Evolutionary conservation across 1,284 basidiomycete genomes (phyloP).

Genomic region (Heliocybe sulcata): DNA sequence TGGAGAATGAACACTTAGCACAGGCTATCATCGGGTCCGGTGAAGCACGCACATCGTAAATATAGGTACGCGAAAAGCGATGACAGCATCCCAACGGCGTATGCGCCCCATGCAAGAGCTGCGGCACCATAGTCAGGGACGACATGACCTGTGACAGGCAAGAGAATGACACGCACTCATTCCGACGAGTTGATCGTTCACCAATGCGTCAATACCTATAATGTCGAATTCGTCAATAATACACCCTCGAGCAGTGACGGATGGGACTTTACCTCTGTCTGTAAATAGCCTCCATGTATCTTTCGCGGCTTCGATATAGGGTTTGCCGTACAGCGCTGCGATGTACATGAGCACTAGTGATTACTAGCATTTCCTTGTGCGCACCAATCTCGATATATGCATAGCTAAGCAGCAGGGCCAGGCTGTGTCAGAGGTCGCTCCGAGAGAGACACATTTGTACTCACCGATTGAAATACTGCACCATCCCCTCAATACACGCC

Average conservation of each 20-base stretch:
- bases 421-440: neutral
- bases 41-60: slow-evolving; percentile 50
- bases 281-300: slow-evolving; percentile 87
- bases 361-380: slow-evolving; percentile 7
- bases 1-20: slow-evolving; percentile 19
- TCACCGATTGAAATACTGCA: slow-evolving; percentile 80
- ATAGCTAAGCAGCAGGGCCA: slow-evolving; percentile 35
- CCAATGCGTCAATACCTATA: slow-evolving; percentile 68
- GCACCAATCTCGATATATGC: slow-evolving; percentile 78
- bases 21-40: slow-evolving; percentile 3
- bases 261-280: slow-evolving; percentile 51
- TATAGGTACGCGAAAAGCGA: slow-evolving; percentile 82
- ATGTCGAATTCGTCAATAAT: neutral
- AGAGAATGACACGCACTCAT: slow-evolving; percentile 45
- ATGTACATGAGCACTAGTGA: neutral
- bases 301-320: slow-evolving; percentile 82
- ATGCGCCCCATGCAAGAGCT: slow-evolving; percentile 73
- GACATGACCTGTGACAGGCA: neutral
- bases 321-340: slow-evolving; percentile 79
- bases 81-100: slow-evolving; percentile 70
- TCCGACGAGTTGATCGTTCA: slow-evolving; percentile 82
- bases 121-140: slow-evolving; percentile 4
- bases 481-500: slow-evolving; percentile 60
- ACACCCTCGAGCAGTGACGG: neutral
- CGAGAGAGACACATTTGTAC: slow-evolving; percentile 15